Evolutionary conservation across 371 early-diverging fungal species (phyloP).

Genomic region (Apophysomyces elegans): DNA sequence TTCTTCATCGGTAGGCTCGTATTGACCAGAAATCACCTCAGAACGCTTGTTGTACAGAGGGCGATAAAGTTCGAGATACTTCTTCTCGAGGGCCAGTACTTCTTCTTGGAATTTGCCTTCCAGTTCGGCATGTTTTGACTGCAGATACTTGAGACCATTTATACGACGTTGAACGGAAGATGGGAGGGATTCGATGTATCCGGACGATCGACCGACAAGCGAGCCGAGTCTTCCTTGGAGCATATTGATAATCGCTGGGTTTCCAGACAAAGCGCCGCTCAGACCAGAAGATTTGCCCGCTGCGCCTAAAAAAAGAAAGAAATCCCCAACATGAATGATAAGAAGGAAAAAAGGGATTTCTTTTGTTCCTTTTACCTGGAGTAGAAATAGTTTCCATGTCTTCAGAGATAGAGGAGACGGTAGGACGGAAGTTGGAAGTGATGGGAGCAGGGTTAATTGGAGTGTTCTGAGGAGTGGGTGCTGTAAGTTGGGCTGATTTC

Average conservation of each 20-base stretch:
- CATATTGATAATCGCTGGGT: conserved; percentile 59
- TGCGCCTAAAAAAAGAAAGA: conserved; percentile 16
- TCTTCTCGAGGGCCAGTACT: conserved; percentile 91
- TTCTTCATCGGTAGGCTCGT: conserved; percentile 90
- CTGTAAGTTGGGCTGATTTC: conserved; percentile 35
- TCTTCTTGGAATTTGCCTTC: conserved; percentile 88
- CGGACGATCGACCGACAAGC: conserved; percentile 81
- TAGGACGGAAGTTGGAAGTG: conserved; percentile 55
- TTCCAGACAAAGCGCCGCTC: conserved; percentile 46
- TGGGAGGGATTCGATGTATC: conserved; percentile 82
- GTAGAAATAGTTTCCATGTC: conserved; percentile 50
- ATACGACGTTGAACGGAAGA: conserved; percentile 79
- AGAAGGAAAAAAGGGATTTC: background rate
- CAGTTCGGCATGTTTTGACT: conserved; percentile 79
- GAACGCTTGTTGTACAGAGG: conserved; percentile 90
- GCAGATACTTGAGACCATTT: conserved; percentile 82
- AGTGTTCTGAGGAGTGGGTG: conserved; percentile 80
- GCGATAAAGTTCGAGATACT: conserved; percentile 80
- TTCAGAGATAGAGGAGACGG: conserved; percentile 49
- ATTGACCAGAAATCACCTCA: conserved; percentile 71
- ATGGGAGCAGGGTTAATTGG: conserved; percentile 72
- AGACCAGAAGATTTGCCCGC: conserved; percentile 21
- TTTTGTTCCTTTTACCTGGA: conserved; percentile 13
- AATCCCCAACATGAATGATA: conserved; percentile 8
- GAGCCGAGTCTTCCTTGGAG: conserved; percentile 74